phyloP scores from a whole-genome alignment of 2,329 filamentous ascomycete genomes.

The Ascochyta viciae-villosae region DNA sequence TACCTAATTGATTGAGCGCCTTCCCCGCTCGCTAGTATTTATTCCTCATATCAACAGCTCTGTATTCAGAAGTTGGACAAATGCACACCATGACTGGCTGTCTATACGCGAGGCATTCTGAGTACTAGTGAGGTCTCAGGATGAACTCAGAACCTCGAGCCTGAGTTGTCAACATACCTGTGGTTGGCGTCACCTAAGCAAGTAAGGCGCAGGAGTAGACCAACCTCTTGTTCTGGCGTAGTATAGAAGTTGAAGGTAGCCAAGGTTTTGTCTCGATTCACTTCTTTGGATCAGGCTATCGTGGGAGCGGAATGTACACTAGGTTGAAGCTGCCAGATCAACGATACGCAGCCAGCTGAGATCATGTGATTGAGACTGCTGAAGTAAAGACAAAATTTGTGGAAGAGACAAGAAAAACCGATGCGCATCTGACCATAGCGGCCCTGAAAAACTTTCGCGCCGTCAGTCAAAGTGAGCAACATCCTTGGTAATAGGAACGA shows the following conservation, averaged over 20 bases:
- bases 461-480: background rate
- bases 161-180: no score
- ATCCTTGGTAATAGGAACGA: background rate
- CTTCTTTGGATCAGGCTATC: background rate
- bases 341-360: background rate
- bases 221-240: no score
- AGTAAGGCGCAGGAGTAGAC: no score
- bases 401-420: background rate
- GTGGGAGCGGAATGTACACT: background rate
- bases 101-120: background rate
- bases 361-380: background rate
- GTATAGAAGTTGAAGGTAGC: background rate
- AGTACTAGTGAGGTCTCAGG: background rate
- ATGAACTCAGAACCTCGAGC: background rate
- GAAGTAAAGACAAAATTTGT: background rate
- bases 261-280: background rate
- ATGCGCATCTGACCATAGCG: background rate
- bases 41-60: background rate
- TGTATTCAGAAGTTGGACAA: no score
- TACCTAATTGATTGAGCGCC: background rate
- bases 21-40: background rate
- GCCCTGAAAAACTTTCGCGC: background rate
- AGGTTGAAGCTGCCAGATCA: background rate
- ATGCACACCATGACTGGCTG: background rate
- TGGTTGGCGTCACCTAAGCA: no score